Evolutionary conservation across 2,329 filamentous ascomycete species (phyloP).

Genomic region (Raffaelea albimanens): DNA sequence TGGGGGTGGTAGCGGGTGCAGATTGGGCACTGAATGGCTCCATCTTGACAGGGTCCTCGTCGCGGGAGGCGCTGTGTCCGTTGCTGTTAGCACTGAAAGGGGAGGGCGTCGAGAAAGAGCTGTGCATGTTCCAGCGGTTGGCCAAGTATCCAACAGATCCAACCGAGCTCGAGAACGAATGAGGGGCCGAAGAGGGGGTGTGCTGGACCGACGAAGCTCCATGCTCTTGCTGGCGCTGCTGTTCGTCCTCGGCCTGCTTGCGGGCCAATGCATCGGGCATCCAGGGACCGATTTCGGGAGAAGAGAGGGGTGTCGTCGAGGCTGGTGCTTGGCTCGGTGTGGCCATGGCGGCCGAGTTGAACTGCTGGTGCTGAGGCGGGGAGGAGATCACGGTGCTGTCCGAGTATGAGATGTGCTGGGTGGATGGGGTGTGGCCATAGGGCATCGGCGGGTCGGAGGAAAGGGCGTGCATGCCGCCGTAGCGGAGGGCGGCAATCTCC

Average conservation of each 20-base stretch:
- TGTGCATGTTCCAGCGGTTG: constrained; percentile 47
- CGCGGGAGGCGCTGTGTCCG: neutral
- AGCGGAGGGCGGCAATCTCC: constrained; percentile 57
- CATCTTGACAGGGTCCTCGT: constrained; percentile 35
- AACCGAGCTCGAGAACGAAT: constrained; percentile 18
- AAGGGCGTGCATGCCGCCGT: constrained; percentile 43
- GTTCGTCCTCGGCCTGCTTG: constrained; percentile 7
- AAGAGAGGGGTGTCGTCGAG: constrained; percentile 14
- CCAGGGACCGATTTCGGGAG: constrained; percentile 16
- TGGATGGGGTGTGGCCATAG: constrained; percentile 4
- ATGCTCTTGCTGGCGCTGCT: constrained; percentile 2
- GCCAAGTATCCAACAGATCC: constrained; percentile 32
- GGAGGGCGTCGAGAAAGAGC: constrained; percentile 40
- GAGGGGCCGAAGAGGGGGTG: neutral
- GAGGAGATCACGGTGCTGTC: constrained; percentile 9
- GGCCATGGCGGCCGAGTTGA: constrained; percentile 6
- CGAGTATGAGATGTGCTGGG: constrained; percentile 9
- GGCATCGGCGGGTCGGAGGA: constrained; percentile 32
- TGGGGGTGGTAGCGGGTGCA: constrained; percentile 19
- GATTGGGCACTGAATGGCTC: constrained; percentile 34
- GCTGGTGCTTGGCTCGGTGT: neutral
- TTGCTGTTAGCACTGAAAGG: constrained; percentile 18
- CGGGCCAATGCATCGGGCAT: constrained; percentile 10
- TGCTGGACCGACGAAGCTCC: neutral
- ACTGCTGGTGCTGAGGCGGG: constrained; percentile 8